Evolutionary conservation across 169 alveolate genomes (phyloP).

Genomic region (Cystoisospora suis): DNA sequence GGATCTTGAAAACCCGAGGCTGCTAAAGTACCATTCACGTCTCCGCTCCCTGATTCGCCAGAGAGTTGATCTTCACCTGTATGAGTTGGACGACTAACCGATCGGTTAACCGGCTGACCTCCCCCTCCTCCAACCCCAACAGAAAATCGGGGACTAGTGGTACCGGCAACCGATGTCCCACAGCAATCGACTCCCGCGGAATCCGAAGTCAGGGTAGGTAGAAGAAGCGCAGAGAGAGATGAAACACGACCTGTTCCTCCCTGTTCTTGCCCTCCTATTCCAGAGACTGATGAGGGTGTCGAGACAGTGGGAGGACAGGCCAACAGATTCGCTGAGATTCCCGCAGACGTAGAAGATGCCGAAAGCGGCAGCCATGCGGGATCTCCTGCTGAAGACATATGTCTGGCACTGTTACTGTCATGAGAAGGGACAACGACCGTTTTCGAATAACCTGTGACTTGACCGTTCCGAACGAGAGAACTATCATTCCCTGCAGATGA

Average conservation of each 20-base stretch:
- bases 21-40: too few species aligned
- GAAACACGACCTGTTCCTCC: too few species aligned
- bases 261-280: too few species aligned
- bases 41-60: not conserved
- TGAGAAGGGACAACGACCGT: too few species aligned
- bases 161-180: not conserved
- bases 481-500: not conserved
- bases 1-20: too few species aligned
- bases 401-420: too few species aligned
- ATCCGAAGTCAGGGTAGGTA: not conserved
- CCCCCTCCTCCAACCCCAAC: not conserved
- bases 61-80: not conserved
- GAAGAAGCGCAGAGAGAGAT: too few species aligned
- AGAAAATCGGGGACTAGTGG: not conserved
- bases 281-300: too few species aligned
- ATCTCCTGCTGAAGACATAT: too few species aligned
- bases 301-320: too few species aligned
- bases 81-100: not conserved
- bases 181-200: not conserved
- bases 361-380: slow-evolving; percentile 21
- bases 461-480: not conserved
- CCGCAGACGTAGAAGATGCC: not conserved
- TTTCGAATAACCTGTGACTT: too few species aligned
- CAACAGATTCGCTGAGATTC: too few species aligned
- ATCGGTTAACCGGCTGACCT: not conserved